Percentiles rank a stretch among this genome's conserved stretches.
Conservation (phyloP, 257 asterid genomes). For the Nicotiana paniculata region DNA sequence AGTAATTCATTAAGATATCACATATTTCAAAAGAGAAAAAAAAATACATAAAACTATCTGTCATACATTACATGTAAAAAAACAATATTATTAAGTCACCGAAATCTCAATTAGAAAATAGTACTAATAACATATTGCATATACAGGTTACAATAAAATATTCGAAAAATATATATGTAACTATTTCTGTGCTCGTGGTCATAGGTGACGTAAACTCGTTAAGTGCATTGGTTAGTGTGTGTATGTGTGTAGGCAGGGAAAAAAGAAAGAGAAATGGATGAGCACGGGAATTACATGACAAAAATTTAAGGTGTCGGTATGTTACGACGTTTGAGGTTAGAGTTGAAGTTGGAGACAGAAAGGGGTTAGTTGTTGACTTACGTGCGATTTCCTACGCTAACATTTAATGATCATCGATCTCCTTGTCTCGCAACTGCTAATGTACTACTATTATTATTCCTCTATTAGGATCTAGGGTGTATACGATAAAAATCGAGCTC, state of each 20-base stretch:
- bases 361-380: constrained; percentile 9
- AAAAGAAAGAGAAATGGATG: background rate
- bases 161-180: no score
- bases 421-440: background rate
- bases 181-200: background rate
- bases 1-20: no score
- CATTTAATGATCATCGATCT: background rate
- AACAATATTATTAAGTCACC: no score
- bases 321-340: background rate
- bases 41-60: no score
- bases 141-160: no score
- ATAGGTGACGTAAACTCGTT: background rate
- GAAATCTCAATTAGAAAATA: no score
- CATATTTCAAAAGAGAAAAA: no score
- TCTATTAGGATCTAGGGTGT: no score
- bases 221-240: background rate
- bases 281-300: constrained; percentile 2
- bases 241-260: background rate
- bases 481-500: no score
- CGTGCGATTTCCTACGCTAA: background rate
- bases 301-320: constrained; percentile 1
- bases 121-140: no score
- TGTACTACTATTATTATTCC: no score
- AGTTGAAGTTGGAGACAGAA: background rate
- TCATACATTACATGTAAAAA: no score